These are phyloP conservation scores for Penicillium bovifimosum DNA, from an alignment of 495 filamentous ascomycete genomes.

Conservation along the genomic window DNA sequence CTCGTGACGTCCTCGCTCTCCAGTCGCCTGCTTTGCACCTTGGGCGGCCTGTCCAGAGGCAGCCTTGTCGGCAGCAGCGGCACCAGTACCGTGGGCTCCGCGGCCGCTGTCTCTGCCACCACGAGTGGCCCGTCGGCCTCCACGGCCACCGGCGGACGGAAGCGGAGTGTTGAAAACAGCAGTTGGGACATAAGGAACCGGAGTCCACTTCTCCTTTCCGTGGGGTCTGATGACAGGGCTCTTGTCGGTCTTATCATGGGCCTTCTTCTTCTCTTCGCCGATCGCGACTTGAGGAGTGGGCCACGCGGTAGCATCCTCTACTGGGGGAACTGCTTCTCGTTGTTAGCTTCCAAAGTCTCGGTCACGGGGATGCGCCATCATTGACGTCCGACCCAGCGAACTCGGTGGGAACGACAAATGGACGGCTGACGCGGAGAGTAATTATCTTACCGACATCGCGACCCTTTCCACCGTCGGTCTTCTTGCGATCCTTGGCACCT, in stretches of 20 bases:
- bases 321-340: conserved; percentile 38
- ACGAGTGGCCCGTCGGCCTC: conserved; percentile 52
- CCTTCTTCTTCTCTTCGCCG: conserved; percentile 67
- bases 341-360: not conserved
- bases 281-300: conserved; percentile 81
- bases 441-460: conserved; percentile 37
- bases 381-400: not conserved
- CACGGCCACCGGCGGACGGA: conserved; percentile 50
- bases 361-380: not conserved
- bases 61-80: conserved; percentile 40
- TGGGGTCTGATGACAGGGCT: conserved; percentile 46
- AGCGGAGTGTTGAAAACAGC: conserved; percentile 80
- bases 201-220: conserved; percentile 68
- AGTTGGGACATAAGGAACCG: conserved; percentile 66
- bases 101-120: conserved; percentile 54
- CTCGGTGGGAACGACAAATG: not conserved
- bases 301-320: conserved; percentile 75
- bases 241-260: conserved; percentile 56
- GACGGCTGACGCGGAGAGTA: not conserved
- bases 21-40: conserved; percentile 29
- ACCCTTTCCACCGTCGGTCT: conserved; percentile 34
- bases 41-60: conserved; percentile 27
- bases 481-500: conserved; percentile 37
- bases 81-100: conserved; percentile 42
- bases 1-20: conserved; percentile 40